Conservation (phyloP, 768 basidiomycete genomes). For the Pulveroboletus ravenelii region DNA sequence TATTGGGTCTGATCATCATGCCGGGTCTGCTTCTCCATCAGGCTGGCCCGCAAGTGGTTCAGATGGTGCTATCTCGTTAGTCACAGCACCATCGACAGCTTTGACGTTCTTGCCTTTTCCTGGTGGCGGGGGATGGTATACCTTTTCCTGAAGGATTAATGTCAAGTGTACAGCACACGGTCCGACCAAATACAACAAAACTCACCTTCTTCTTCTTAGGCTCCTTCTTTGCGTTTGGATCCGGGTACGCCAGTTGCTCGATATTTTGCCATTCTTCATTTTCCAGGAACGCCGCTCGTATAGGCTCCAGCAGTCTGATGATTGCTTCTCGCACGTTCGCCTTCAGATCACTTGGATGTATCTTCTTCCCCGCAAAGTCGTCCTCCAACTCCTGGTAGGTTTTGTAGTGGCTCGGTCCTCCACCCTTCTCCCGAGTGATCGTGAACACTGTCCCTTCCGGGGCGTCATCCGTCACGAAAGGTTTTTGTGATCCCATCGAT, state of each 20-base stretch:
- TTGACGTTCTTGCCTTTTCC: conserved; percentile 62
- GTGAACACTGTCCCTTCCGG: conserved; percentile 81
- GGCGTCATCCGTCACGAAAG: conserved; percentile 65
- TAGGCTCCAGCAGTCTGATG: conserved; percentile 69
- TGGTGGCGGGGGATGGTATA: conserved; percentile 79
- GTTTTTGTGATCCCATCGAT: conserved; percentile 46
- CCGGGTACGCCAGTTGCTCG: conserved; percentile 80
- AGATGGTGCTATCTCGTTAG: not conserved
- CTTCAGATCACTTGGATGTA: conserved; percentile 94
- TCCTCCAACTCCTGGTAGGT: conserved; percentile 61
- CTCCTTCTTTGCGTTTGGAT: conserved; percentile 57
- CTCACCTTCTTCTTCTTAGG: conserved; percentile 58
- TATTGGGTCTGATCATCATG: not conserved
- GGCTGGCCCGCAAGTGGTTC: not conserved
- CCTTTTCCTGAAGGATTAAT: conserved; percentile 52
- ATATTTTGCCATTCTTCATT: conserved; percentile 78
- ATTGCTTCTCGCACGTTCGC: conserved; percentile 68
- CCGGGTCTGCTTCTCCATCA: conserved; percentile 7
- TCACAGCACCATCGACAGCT: conserved; percentile 3
- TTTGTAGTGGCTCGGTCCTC: conserved; percentile 64
- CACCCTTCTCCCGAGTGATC: conserved; percentile 73
- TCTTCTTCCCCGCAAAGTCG: conserved; percentile 68
- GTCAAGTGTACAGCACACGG: not conserved
- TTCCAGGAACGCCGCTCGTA: conserved; percentile 70
- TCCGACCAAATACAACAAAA: not conserved